phyloP scores from a whole-genome alignment of 2,329 filamentous ascomycete species.

The Aspergillaceae sp. region DNA sequence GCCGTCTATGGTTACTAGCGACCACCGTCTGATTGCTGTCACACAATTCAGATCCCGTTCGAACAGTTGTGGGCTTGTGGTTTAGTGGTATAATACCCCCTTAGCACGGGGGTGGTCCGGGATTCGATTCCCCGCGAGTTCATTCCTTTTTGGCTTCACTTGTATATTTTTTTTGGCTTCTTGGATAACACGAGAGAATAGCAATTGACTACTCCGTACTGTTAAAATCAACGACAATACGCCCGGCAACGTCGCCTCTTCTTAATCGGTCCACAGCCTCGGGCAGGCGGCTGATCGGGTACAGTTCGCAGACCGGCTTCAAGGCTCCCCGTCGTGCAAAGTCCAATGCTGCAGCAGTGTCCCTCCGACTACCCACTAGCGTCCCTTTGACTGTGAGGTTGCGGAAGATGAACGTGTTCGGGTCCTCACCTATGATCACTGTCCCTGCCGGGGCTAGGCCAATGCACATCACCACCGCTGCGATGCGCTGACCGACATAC shows the following conservation, averaged over 20 bases:
- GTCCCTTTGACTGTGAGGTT: constrained; percentile 22
- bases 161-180: neutral
- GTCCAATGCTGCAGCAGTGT: constrained; percentile 27
- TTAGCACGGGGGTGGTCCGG: constrained; percentile 42
- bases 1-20: constrained; percentile 2
- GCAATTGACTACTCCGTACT: neutral
- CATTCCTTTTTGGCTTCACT: constrained; percentile 17
- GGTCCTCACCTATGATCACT: constrained; percentile 16
- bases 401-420: constrained; percentile 17
- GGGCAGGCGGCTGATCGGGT: constrained; percentile 39
- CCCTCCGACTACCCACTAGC: constrained; percentile 23
- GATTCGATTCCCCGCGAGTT: constrained; percentile 44
- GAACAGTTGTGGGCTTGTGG: constrained; percentile 26
- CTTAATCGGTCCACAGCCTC: constrained; percentile 45
- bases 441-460: constrained; percentile 25
- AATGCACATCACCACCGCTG: constrained; percentile 46
- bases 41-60: neutral
- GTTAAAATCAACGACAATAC: constrained; percentile 49
- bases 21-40: neutral
- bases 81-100: constrained; percentile 43
- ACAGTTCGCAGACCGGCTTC: constrained; percentile 43
- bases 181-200: neutral
- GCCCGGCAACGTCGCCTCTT: constrained; percentile 43
- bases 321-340: constrained; percentile 44
- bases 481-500: constrained; percentile 35